A percentile compares a stretch with the other conserved stretches of the same genome.
phyloP scores from a whole-genome alignment of 495 filamentous ascomycete species.

The Aspergillus sclerotiicarbonarius region DNA sequence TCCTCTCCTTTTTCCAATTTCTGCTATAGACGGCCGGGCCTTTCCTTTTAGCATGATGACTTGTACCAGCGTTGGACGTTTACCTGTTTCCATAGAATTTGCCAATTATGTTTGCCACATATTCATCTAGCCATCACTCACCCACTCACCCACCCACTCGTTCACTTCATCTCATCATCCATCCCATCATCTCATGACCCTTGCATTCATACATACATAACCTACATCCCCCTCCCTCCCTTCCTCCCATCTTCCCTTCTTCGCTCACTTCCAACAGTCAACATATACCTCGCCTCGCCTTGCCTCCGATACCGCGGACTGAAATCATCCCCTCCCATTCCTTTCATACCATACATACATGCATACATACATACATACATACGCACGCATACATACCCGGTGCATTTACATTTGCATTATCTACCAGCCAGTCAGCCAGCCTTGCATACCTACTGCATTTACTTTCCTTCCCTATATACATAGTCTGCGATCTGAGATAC shows the following conservation, averaged over 20 bases:
- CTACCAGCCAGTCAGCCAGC: neutral
- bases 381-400: neutral
- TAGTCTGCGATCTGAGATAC: neutral
- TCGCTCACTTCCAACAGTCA: too few species aligned
- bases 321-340: too few species aligned
- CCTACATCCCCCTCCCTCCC: neutral
- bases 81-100: too few species aligned
- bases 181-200: neutral
- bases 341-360: too few species aligned
- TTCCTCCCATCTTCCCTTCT: neutral
- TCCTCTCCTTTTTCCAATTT: too few species aligned
- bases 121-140: neutral
- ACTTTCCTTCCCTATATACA: neutral
- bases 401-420: neutral
- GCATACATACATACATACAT: too few species aligned
- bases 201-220: too few species aligned
- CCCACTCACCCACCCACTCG: neutral
- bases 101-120: neutral
- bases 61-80: too few species aligned
- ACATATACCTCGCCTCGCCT: too few species aligned
- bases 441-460: neutral
- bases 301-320: too few species aligned
- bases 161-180: neutral
- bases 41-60: too few species aligned
- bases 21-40: too few species aligned